These are phyloP conservation scores for Eimeria zaria DNA, from an alignment of 169 alveolate species.

Conservation along the genomic window DNA sequence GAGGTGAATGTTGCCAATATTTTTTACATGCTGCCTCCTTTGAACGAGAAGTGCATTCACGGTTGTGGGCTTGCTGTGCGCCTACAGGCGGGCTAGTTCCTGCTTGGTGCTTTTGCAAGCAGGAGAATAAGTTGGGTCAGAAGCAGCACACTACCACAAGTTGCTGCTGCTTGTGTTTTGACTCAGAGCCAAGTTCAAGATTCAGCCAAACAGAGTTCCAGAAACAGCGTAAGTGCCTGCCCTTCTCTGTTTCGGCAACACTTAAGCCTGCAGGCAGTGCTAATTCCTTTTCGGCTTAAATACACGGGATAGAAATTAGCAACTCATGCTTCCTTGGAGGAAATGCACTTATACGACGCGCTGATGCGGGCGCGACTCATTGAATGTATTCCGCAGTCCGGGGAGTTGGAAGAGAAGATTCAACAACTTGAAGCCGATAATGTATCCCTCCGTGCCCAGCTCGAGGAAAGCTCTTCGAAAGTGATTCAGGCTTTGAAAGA, in stretches of 20 bases:
- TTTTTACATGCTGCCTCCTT: background rate
- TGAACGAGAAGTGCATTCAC: background rate
- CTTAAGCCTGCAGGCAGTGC: background rate
- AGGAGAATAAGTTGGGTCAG: background rate
- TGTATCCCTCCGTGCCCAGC: constrained; percentile 67
- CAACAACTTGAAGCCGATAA: constrained; percentile 50
- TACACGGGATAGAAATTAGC: background rate
- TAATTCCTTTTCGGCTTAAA: background rate
- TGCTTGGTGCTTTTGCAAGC: background rate
- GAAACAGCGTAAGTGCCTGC: constrained; percentile 3
- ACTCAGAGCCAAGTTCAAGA: constrained; percentile 36
- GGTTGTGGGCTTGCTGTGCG: background rate
- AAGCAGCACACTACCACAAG: background rate
- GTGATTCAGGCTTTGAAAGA: constrained; percentile 58
- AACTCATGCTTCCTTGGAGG: too few relatives aligned
- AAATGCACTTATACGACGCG: background rate
- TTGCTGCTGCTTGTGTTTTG: background rate
- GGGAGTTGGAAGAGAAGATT: constrained; percentile 64
- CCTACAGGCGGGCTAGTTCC: background rate
- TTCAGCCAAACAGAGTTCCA: background rate
- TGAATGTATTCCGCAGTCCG: constrained; percentile 16
- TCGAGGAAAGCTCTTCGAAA: constrained; percentile 64
- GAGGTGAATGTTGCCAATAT: background rate
- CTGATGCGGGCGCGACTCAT: background rate
- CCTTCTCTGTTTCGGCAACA: background rate